Percentiles rank a stretch among this genome's conserved stretches.
These are phyloP conservation scores for Neocatenulostroma microsporum DNA, from an alignment of 2,329 filamentous ascomycete species.

Conservation along the genomic window DNA sequence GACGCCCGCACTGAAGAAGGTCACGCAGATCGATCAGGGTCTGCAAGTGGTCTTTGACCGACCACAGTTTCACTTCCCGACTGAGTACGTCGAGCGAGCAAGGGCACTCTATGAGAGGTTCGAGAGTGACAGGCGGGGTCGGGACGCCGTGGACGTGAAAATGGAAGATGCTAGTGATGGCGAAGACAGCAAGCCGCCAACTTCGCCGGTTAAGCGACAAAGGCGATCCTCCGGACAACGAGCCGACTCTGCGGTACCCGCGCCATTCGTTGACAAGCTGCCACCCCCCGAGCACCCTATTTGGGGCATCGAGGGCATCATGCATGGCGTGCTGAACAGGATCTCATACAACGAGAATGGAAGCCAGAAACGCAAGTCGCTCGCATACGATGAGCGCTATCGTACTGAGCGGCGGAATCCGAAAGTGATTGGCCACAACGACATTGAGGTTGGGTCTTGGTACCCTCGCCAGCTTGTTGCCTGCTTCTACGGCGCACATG, in stretches of 20 bases:
- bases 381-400: slow-evolving; percentile 8
- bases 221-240: neutral
- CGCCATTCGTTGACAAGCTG: slow-evolving; percentile 7
- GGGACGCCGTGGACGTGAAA: slow-evolving; percentile 6
- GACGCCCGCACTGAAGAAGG: slow-evolving; percentile 12
- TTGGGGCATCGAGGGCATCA: slow-evolving; percentile 20
- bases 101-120: slow-evolving; percentile 13
- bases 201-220: neutral
- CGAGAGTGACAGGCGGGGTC: slow-evolving; percentile 14
- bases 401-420: slow-evolving; percentile 9
- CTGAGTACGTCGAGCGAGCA: slow-evolving; percentile 9
- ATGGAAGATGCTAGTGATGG: slow-evolving; percentile 4
- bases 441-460: slow-evolving; percentile 18
- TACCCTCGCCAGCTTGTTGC: slow-evolving; percentile 19
- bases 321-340: slow-evolving; percentile 22
- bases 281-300: slow-evolving; percentile 17
- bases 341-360: too few species aligned
- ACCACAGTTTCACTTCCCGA: slow-evolving; percentile 13
- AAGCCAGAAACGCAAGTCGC: too few species aligned
- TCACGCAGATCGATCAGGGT: slow-evolving; percentile 10
- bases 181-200: slow-evolving; percentile 1
- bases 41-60: slow-evolving; percentile 11
- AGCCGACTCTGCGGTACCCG: neutral
- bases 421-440: slow-evolving; percentile 21
- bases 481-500: slow-evolving; percentile 21